Conservation (phyloP, 805 yeast species). For the Schizosaccharomyces japonicus region DNA sequence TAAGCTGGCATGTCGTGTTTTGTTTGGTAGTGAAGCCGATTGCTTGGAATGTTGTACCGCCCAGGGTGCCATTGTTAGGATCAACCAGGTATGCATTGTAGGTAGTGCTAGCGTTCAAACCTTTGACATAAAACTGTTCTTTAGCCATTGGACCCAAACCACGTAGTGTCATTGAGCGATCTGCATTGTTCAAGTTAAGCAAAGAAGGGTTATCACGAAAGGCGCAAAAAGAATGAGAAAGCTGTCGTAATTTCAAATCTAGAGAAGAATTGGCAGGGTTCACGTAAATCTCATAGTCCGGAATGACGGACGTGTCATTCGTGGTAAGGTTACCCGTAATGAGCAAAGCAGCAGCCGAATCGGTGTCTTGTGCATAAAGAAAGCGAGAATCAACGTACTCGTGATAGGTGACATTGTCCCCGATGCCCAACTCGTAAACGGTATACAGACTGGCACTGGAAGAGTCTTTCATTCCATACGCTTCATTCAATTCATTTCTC, state of each 20-base stretch:
- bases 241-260: background rate
- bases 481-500: background rate
- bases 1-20: conserved; percentile 36
- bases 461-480: background rate
- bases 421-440: background rate
- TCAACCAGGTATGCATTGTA: conserved; percentile 45
- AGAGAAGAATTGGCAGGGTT: background rate
- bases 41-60: conserved; percentile 40
- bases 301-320: conserved; percentile 1
- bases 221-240: conserved; percentile 3
- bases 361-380: conserved; percentile 4
- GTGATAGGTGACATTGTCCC: background rate
- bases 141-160: conserved; percentile 1
- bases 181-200: background rate
- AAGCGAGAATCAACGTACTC: background rate
- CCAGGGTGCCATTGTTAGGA: conserved; percentile 20
- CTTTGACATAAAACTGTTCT: conserved; percentile 41
- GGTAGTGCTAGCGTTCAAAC: conserved; percentile 33
- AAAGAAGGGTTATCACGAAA: background rate
- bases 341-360: conserved; percentile 3
- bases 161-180: background rate
- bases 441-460: background rate
- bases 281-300: background rate
- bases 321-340: conserved; percentile 3
- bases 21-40: conserved; percentile 29